phyloP scores from a whole-genome alignment of 2,329 filamentous ascomycete species.

The Neonectria faginata region DNA sequence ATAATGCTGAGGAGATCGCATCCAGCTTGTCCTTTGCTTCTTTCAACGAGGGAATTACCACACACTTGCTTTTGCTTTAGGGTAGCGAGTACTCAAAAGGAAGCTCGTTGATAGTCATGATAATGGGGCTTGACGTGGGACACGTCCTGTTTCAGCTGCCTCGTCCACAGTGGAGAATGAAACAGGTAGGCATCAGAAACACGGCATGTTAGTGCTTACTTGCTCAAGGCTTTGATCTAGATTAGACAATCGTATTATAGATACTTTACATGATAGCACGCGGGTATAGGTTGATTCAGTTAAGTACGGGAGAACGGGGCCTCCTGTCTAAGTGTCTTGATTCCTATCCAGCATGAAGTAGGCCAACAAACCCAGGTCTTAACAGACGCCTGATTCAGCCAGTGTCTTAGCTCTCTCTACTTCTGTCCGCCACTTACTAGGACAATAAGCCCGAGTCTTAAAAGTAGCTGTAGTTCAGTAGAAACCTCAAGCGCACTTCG shows the following conservation, averaged over 20 bases:
- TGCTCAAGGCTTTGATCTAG: background rate
- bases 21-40: background rate
- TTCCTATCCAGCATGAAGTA: background rate
- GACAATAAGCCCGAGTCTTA: background rate
- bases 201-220: background rate
- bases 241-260: background rate
- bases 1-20: background rate
- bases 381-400: background rate
- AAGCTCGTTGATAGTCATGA: background rate
- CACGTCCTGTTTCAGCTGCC: background rate
- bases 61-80: background rate
- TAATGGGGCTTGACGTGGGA: background rate
- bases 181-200: background rate
- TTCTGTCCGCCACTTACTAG: background rate
- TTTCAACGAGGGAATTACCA: background rate
- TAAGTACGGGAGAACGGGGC: background rate
- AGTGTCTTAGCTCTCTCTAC: too few species aligned
- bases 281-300: background rate
- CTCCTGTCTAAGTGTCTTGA: background rate
- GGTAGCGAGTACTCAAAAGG: background rate
- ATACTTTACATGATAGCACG: too few species aligned
- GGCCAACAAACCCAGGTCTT: background rate
- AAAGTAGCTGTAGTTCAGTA: background rate
- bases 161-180: background rate
- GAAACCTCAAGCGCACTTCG: conserved; percentile 34